Evolutionary conservation across 805 yeast genomes (phyloP), one percentile per base, ranked within the genome.

Genomic region (Starmerella asiatica): DNA sequence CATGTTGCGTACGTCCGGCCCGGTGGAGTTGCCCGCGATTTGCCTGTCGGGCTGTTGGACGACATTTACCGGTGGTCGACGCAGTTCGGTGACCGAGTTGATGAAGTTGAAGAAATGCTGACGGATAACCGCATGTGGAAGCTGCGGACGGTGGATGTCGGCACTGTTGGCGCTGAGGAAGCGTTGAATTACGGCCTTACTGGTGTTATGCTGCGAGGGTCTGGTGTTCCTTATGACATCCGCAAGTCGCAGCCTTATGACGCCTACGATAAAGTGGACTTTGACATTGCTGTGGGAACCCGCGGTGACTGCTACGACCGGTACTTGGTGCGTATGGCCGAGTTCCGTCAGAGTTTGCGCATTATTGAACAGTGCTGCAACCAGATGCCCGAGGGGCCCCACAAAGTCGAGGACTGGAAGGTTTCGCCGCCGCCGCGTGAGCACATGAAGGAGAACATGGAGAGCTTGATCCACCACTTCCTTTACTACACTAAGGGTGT

Each of bases 41-140:
- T 83, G 45, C 94, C 94, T 20, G 77, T 73, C 30, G 94, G 94
- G 38, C 60, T 83, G 56, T 70, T 83, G 53, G 94, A 83, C 61
- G 94, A 83, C 59, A 83, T 83, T 49, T 83, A 80, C 63, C 82
- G 82, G 88, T 83, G 94, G 94, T 93, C 93, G 41, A 83, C 94
- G 19, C 94, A 83, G 67, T 83, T 83, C 52, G 94, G 93, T 58
- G 94, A 83, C 65, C 75, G 94, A 66, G 64, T 83, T 50, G 94
- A 83, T 60, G 94, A 83, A 63, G 76, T 80, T 47, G 94, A 83
- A 65, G 94, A 83, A 63, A 70, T 83, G 64, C 70, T 79, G 49
- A 81, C 94, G 36, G 93, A 81, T 57, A 83, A 83, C 64, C 78
- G 94, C 65, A 83, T 83, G 61, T 83, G 94, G 94, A 79, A 77